Evolutionary conservation across 176 grass and related monocot genomes (phyloP).

Genomic region (Sorghum bicolor): DNA sequence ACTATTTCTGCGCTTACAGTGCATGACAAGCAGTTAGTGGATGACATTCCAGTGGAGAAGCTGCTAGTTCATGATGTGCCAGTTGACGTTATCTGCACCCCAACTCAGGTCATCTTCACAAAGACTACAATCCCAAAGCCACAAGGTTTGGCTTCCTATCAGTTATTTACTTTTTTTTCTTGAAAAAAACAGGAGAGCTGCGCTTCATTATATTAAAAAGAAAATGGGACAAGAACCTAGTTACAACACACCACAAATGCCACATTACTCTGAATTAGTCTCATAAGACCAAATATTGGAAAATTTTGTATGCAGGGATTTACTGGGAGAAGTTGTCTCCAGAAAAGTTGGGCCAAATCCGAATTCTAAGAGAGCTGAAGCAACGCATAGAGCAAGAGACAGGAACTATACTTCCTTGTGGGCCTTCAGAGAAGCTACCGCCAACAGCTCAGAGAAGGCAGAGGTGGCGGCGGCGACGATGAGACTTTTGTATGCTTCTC

Average conservation of each 20-base stretch:
- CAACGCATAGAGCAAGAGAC: conserved; percentile 76
- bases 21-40: conserved; percentile 92
- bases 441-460: conserved; percentile 61
- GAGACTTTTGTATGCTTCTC: conserved; percentile 7
- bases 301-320: conserved; percentile 52
- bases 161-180: not conserved
- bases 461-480: not conserved
- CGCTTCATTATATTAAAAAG: too few species aligned
- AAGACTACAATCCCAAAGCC: conserved; percentile 81
- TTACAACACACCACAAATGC: too few species aligned
- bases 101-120: conserved; percentile 86
- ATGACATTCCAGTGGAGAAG: conserved; percentile 87
- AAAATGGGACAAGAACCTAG: too few species aligned
- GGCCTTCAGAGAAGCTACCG: conserved; percentile 86
- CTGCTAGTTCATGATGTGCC: conserved; percentile 93
- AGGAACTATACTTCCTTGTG: conserved; percentile 58
- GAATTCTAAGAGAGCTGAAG: conserved; percentile 78
- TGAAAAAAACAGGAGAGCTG: too few species aligned
- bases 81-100: conserved; percentile 90
- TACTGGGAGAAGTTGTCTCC: conserved; percentile 97
- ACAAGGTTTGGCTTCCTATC: conserved; percentile 53
- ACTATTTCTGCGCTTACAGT: conserved; percentile 44
- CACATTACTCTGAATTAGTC: not conserved
- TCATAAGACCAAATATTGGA: not conserved
- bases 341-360: conserved; percentile 80